phyloP scores from a whole-genome alignment of 1,284 basidiomycete genomes.

The Ceratobasidium sp. region DNA sequence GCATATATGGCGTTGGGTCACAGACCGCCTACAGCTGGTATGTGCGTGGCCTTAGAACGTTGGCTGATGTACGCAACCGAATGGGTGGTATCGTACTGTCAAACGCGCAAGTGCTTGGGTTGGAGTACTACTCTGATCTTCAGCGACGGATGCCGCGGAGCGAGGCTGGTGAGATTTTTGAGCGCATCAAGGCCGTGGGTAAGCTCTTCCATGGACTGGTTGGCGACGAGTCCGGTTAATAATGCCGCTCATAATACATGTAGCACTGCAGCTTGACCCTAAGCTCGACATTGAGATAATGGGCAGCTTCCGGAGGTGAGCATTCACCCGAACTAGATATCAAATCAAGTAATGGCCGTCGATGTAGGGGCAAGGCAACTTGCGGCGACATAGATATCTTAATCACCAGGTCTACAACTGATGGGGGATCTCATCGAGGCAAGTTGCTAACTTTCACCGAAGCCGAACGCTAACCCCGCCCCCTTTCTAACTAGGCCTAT shows the following conservation, averaged over 20 bases:
- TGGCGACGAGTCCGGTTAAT: slow-evolving; percentile 16
- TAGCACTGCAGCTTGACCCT: slow-evolving; percentile 78
- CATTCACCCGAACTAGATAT: slow-evolving; percentile 24
- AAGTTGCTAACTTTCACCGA: slow-evolving; percentile 48
- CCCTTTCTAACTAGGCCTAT: slow-evolving; percentile 63
- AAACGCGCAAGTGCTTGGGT: slow-evolving; percentile 77
- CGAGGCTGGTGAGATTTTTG: slow-evolving; percentile 81
- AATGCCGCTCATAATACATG: slow-evolving; percentile 1
- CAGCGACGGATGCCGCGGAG: slow-evolving; percentile 85
- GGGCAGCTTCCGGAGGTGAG: slow-evolving; percentile 87
- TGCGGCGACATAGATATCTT: slow-evolving; percentile 94
- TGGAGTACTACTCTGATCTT: slow-evolving; percentile 83
- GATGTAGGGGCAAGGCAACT: slow-evolving; percentile 72
- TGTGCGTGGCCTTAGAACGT: slow-evolving; percentile 77
- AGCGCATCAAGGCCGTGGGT: slow-evolving; percentile 79
- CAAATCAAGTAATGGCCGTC: neutral
- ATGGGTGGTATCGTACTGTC: slow-evolving; percentile 75
- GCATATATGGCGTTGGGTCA: slow-evolving; percentile 87
- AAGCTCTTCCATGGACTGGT: slow-evolving; percentile 48
- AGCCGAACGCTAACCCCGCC: slow-evolving; percentile 22
- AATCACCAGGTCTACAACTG: slow-evolving; percentile 78
- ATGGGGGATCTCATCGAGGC: slow-evolving; percentile 82
- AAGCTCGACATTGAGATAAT: slow-evolving; percentile 85
- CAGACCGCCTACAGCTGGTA: slow-evolving; percentile 80
- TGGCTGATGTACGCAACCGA: slow-evolving; percentile 76